Evolutionary conservation across 2,329 filamentous ascomycete genomes (phyloP).

Genomic region (Botrytis hyacinthi): DNA sequence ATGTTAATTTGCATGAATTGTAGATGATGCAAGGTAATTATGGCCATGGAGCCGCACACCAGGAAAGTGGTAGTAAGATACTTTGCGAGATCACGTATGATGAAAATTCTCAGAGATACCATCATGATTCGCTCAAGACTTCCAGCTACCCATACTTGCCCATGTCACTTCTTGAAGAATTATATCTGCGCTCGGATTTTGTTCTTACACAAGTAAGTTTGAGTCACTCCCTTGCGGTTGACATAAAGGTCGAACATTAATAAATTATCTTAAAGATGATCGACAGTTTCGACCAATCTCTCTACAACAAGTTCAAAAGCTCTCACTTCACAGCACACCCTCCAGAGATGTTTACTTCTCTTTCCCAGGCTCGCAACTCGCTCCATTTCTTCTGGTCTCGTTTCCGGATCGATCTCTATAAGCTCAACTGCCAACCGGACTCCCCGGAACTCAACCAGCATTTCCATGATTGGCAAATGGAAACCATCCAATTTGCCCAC

Average conservation of each 20-base stretch:
- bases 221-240: not conserved
- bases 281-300: not conserved
- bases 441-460: constrained; percentile 44
- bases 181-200: constrained; percentile 28
- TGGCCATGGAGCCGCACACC: constrained; percentile 27
- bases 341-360: constrained; percentile 43
- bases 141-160: constrained; percentile 24
- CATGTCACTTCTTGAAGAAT: constrained; percentile 23
- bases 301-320: constrained; percentile 7
- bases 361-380: constrained; percentile 53
- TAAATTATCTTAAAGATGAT: not conserved
- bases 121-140: constrained; percentile 18
- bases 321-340: not conserved
- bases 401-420: constrained; percentile 30
- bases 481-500: constrained; percentile 47
- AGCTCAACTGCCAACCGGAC: constrained; percentile 40
- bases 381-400: constrained; percentile 52
- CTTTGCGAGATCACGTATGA: constrained; percentile 27
- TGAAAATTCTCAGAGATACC: constrained; percentile 17
- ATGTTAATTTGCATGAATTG: not conserved
- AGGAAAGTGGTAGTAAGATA: constrained; percentile 23
- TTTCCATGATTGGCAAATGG: constrained; percentile 35
- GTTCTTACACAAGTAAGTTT: constrained; percentile 25
- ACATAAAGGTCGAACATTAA: not conserved
- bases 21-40: constrained; percentile 30